phyloP scores from a whole-genome alignment of 768 basidiomycete species.

The Clathrus columnatus region DNA sequence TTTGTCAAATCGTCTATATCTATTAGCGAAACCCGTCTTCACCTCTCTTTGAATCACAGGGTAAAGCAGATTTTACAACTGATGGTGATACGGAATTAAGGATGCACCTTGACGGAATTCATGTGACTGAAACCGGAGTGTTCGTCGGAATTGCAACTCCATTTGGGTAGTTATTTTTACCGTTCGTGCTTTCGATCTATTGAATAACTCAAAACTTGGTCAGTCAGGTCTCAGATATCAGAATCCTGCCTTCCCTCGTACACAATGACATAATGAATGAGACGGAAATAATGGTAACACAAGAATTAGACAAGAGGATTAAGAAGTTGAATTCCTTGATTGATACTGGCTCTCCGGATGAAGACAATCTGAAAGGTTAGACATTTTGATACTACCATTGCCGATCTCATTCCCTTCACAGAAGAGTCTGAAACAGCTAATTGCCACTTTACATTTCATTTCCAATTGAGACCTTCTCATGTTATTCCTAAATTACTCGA shows the following conservation, averaged over 20 bases:
- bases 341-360: conserved; percentile 52
- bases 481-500: conserved; percentile 49
- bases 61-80: conserved; percentile 58
- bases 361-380: conserved; percentile 19
- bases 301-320: conserved; percentile 52
- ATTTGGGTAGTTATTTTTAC: conserved; percentile 36
- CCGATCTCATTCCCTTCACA: conserved; percentile 17
- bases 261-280: conserved; percentile 46
- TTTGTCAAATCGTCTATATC: conserved; percentile 28
- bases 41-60: conserved; percentile 34
- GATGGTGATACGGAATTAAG: conserved; percentile 41
- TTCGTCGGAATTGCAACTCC: conserved; percentile 70
- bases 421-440: conserved; percentile 41
- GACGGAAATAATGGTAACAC: conserved; percentile 48
- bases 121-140: conserved; percentile 63
- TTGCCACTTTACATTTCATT: conserved; percentile 61
- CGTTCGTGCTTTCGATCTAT: conserved; percentile 2
- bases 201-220: conserved; percentile 4
- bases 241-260: conserved; percentile 57
- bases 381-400: neutral
- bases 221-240: conserved; percentile 55
- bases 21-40: conserved; percentile 1
- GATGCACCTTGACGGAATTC: conserved; percentile 70
- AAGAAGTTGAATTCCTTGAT: conserved; percentile 53
- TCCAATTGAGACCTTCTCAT: conserved; percentile 48